phyloP scores from a whole-genome alignment of 306 rosid species.

The Alnus glutinosa region DNA sequence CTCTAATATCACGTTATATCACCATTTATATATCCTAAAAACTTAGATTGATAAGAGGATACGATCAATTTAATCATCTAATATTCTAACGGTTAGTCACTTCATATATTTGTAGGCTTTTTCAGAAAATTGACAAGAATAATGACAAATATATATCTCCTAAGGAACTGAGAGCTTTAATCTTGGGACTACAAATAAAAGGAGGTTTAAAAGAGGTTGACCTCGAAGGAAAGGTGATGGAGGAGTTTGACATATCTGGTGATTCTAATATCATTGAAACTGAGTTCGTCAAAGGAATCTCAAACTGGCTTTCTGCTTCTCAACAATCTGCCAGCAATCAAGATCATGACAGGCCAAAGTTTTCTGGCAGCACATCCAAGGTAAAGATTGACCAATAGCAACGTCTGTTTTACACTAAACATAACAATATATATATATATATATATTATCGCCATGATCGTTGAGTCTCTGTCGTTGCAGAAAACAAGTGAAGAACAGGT shows the following conservation, averaged over 20 bases:
- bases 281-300: constrained; percentile 35
- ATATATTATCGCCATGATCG: neutral
- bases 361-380: constrained; percentile 10
- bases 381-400: neutral
- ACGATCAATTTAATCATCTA: too few relatives aligned
- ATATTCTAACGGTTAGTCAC: neutral
- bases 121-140: constrained; percentile 32
- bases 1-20: too few relatives aligned
- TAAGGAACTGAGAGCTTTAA: constrained; percentile 30
- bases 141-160: constrained; percentile 17
- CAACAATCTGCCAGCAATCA: neutral
- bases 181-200: constrained; percentile 37
- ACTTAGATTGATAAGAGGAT: too few relatives aligned
- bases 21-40: too few relatives aligned
- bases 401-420: neutral
- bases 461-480: neutral
- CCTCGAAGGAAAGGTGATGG: constrained; percentile 30
- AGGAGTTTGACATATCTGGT: constrained; percentile 29
- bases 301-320: constrained; percentile 32
- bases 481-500: neutral
- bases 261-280: constrained; percentile 27
- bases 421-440: neutral
- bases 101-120: constrained; percentile 35
- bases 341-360: neutral
- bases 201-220: constrained; percentile 23